Conservation (phyloP, 2,329 filamentous ascomycete species). For the Paraphoma chrysanthemicola region DNA sequence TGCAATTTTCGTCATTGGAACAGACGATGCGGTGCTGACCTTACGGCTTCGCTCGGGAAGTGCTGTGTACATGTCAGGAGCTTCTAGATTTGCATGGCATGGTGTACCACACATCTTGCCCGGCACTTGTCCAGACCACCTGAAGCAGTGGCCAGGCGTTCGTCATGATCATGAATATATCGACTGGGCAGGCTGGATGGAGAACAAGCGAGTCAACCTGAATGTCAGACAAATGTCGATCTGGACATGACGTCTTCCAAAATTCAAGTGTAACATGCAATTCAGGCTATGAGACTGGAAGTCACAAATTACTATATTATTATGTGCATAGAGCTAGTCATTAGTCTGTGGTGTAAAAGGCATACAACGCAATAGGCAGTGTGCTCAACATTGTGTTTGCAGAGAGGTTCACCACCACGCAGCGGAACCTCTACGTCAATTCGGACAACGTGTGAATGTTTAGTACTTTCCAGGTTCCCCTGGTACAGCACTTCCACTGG, state of each 20-base stretch:
- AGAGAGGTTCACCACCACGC: background rate
- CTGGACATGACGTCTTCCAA: background rate
- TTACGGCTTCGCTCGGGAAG: constrained; percentile 77
- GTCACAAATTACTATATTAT: too few species aligned
- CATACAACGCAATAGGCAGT: too few species aligned
- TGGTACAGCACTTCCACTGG: constrained; percentile 29
- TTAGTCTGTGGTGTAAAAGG: too few species aligned
- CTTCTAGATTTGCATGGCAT: constrained; percentile 90
- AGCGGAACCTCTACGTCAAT: background rate
- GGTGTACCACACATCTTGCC: constrained; percentile 87
- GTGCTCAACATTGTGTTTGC: too few species aligned
- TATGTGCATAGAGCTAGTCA: too few species aligned
- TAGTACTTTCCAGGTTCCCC: constrained; percentile 43
- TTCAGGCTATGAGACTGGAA: too few species aligned
- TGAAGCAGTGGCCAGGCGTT: constrained; percentile 74
- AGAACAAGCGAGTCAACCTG: constrained; percentile 83
- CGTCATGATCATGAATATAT: constrained; percentile 60
- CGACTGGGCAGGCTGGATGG: constrained; percentile 87
- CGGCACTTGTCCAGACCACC: constrained; percentile 76
- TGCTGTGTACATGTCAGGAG: constrained; percentile 85
- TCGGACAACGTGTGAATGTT: background rate
- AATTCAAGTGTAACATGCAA: too few species aligned
- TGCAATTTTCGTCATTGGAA: constrained; percentile 83
- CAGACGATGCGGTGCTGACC: constrained; percentile 25
- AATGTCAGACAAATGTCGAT: constrained; percentile 90